Base-by-base conservation (phyloP, 495 filamentous ascomycete genomes). In the Rostrohypoxylon terebratum region DNA sequence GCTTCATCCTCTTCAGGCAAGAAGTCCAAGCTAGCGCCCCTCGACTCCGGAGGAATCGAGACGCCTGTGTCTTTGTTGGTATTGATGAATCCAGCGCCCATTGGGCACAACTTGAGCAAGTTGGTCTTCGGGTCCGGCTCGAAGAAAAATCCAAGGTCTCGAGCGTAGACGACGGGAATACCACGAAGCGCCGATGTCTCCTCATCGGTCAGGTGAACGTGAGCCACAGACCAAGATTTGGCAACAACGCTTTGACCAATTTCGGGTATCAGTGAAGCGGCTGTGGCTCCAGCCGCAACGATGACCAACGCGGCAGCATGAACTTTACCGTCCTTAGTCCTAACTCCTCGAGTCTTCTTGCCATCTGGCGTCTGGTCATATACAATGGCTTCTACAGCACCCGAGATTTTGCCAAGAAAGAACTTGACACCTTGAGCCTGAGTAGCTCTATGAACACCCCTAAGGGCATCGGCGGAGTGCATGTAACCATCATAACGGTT, bases 81-180 rank as follows among this genome's bases (percentile, higher is more conserved):
- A 58, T 88, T 87, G 61, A 83, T 79, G 67, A 85, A 87, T 0
- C 85, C 86, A 5, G 79, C 83, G 14, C 85, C 85, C 77, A 85
- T 83, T 7, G 84, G 83, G 54, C 84, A 86, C n/a, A 88, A 69
- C 80, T 87, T 88, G 55, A 87, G 58, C 40, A 85, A 67, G 34
- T 83, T 81, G 0, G 84, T 86, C 72, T 81, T 80, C 1, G 82
- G 82, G 67, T 86, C 85, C 0, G 86, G 85, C 63, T 87, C 85
- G 55, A 88, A 88, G 67, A 86, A 85, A 76, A 88, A 87, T 0
- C 83, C 86, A 36, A 88, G 69, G 73, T 87, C 85, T 14, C 86
- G 83, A 23, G 79, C 81, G 50, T 87, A 83, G 8, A 80, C 83
- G 3, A 86, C 82, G 1, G 86, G 86, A 38, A 87, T 84, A 28